A percentile compares a stretch with the other conserved stretches of the same genome.
Evolutionary conservation across 164 flowering plant species (phyloP).

Genomic region (Nymphaea thermarum): DNA sequence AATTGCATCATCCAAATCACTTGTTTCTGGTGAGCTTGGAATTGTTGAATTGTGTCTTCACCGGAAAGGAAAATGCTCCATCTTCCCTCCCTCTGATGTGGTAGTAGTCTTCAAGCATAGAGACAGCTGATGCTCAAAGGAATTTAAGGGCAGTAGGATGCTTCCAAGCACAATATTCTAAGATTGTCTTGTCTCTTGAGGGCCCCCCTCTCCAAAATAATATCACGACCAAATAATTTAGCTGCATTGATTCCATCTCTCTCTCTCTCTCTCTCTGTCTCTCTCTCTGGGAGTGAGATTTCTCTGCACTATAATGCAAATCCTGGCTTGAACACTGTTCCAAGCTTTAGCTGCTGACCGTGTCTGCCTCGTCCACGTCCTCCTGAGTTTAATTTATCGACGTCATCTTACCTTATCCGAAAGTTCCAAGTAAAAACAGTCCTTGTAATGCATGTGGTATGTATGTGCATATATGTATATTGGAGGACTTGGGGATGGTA

Average conservation of each 20-base stretch:
- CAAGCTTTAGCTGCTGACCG: not conserved
- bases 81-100: not conserved
- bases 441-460: not conserved
- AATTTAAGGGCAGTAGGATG: constrained; percentile 11
- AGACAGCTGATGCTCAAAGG: constrained; percentile 5
- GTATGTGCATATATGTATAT: not conserved
- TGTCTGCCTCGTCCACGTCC: not conserved
- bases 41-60: not conserved
- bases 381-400: not conserved
- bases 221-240: not conserved
- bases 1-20: not conserved
- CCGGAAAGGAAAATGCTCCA: not conserved
- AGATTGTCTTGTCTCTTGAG: constrained; percentile 11
- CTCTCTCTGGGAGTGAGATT: not conserved
- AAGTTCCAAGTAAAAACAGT: not conserved
- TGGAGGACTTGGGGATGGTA: not conserved
- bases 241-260: not conserved
- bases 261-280: not conserved
- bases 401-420: not conserved
- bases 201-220: not conserved
- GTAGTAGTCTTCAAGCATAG: not conserved
- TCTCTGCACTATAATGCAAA: not conserved
- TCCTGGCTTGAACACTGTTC: not conserved
- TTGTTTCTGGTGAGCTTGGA: not conserved
- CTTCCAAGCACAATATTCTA: constrained; percentile 19